Conservation (phyloP, 140 eudicot genomes). For the Oenanthe javanica region DNA sequence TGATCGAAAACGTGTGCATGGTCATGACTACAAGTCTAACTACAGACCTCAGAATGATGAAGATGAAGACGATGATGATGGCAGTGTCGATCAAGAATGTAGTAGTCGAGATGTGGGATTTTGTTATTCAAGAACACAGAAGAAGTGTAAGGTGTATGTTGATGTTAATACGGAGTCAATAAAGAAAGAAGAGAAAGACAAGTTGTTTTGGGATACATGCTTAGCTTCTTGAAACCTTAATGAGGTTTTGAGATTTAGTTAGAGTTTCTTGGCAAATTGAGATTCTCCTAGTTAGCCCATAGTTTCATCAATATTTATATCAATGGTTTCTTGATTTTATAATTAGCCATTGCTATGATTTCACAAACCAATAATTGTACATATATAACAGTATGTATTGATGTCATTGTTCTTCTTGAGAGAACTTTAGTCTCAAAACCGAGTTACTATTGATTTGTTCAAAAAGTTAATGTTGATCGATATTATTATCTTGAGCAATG, state of each 20-base stretch:
- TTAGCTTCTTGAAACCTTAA: slow-evolving; percentile 27
- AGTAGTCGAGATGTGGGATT: neutral
- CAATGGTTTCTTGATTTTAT: neutral
- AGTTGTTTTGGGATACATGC: slow-evolving; percentile 51
- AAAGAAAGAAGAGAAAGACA: slow-evolving; percentile 31
- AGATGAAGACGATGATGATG: slow-evolving; percentile 12
- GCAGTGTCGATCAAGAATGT: slow-evolving; percentile 17
- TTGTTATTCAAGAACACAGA: neutral
- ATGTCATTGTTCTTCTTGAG: neutral
- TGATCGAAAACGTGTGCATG: neutral
- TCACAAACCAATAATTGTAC: slow-evolving; percentile 1
- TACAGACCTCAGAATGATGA: neutral
- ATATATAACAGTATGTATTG: neutral
- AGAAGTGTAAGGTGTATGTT: slow-evolving; percentile 12
- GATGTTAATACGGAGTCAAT: slow-evolving; percentile 4
- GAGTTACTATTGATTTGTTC: too few species aligned
- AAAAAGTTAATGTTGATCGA: too few species aligned
- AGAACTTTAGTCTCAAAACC: neutral
- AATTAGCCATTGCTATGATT: neutral
- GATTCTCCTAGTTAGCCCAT: neutral
- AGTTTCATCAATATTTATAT: neutral
- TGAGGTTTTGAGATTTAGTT: neutral
- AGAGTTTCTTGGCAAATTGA: neutral
- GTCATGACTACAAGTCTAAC: neutral
- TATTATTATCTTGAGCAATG: too few species aligned